Evolutionary conservation across 306 rosid genomes (phyloP), one percentile per base, ranked within the genome.

Genomic region (Gynostemma pentaphyllum): DNA sequence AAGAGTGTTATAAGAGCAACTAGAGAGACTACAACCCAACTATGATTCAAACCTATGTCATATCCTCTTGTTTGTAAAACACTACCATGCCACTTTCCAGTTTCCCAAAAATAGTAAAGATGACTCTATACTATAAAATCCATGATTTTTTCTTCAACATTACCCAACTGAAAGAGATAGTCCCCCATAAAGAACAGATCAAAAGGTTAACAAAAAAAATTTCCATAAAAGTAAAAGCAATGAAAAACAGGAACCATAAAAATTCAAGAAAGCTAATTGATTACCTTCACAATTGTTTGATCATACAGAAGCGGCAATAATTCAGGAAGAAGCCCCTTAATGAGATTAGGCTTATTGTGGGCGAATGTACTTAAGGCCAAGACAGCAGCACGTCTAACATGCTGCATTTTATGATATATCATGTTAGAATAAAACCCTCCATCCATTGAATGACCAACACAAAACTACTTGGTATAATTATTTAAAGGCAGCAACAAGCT

Each of bases 331-430:
- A 94, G 95, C 32, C 94, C 97, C 81, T 89, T 94, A 71, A 94
- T 75, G 32, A 89, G 87, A 76, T 94, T 89, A 34, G 99, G 97
- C 77, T 94, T 94, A 71, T 94, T 89, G 90, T 94, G 99, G 40
- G 99, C 97, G 66, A 89, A 94, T 46, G 99, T 94, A 78, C 94
- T 94, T 67, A 94, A 76, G 53, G 95, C 97, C 95, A 94, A 79
- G 61, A 94, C 99, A 68, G 95, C 99, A 42, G 99, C 99, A 70
- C 99, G 95, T 77, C 99, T 86, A 45, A 89, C 99, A 84, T 94
- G 95, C 99, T 94, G 83, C 81, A 74, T 53, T 46, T 44, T 74
- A 72, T 30, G 69, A 26, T 51, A 49, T 68, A 74, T 71, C 63
- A 73, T 78, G 28, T 39, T 48, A 51, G 19, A 44, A 23, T 49